Conservation (phyloP, 2,329 filamentous ascomycete species). For the Epichloe hybrida region DNA sequence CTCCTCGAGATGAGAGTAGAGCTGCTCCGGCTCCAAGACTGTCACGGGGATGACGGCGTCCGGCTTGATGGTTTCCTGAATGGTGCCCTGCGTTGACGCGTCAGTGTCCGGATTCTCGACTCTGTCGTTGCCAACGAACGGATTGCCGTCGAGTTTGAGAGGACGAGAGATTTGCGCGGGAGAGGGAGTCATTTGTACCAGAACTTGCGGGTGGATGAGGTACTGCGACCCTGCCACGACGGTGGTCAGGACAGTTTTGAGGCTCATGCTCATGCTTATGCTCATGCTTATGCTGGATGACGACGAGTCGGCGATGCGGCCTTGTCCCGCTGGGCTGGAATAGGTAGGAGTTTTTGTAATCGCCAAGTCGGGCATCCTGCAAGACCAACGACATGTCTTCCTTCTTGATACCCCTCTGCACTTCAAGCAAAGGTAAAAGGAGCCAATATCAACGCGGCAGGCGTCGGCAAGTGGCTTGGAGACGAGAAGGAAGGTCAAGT, state of each 20-base stretch:
- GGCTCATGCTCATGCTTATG: neutral
- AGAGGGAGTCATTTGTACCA: constrained; percentile 11
- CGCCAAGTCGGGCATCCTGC: constrained; percentile 1
- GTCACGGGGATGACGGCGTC: constrained; percentile 28
- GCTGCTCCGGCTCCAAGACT: constrained; percentile 23
- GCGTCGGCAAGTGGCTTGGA: neutral
- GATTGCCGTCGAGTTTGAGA: neutral
- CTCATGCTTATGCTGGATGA: neutral
- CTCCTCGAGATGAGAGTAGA: constrained; percentile 23
- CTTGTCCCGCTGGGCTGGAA: neutral
- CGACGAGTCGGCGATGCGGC: neutral
- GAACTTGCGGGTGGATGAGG: constrained; percentile 24
- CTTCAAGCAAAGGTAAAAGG: too few species aligned
- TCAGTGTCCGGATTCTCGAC: neutral
- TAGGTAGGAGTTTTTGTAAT: neutral
- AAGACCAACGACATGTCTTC: neutral
- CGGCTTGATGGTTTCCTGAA: constrained; percentile 27
- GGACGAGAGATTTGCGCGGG: neutral
- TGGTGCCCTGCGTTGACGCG: constrained; percentile 19
- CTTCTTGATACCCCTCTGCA: neutral
- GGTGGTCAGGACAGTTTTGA: constrained; percentile 21
- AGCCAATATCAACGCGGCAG: neutral
- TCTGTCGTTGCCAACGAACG: too few species aligned
- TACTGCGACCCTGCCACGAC: constrained; percentile 25
- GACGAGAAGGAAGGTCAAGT: neutral